Evolutionary conservation across 306 rosid species (phyloP), one percentile per base, ranked within the genome.

Genomic region (Corylus americana): DNA sequence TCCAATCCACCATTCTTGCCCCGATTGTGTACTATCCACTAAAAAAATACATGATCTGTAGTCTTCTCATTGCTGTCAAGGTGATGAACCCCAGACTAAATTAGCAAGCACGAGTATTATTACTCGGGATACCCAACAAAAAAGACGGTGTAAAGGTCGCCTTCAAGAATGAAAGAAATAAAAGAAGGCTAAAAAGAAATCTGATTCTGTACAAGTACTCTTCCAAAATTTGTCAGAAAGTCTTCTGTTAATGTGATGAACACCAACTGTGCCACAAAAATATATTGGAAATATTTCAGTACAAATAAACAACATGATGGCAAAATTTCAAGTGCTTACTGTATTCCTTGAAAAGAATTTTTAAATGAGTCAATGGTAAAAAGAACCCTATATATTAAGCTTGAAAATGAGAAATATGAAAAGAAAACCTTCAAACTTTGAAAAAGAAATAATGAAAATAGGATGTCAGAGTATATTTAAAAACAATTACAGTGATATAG

Each of bases 121-220:
- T 17, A 59, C 78, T 84, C 81, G 78, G 79, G 80, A 83, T 85
- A 87, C 92, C 82, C 74, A 50, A 74, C 74, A 39, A 70, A 88
- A 85, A 83, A 72, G 69, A 70, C 48, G 85, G 90, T 81, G 80
- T 81, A 85, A 79, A 78, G 88, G 82, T 57, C 61, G 76, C 94
- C 91, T 92, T 87, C 92, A 77, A 61, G 88, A 78, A 79, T 47
- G 80, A 73, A 83, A 77, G 88, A 84, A 79, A 74, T 72, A 62
- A 54, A 86, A 66, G 84, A 80, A 86, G 93, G 89, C 92, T 81
- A 29, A 74, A 77, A 72, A 77, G 87, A 80, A 83, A 83, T 88
- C 91, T 70, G 84, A 76, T 78, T 86, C 90, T 91, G 90, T 95
- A 91, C 98, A 91, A 77, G 62, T 80, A 90, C 86, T 81, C 85